A percentile compares a stretch with the other conserved stretches of the same genome.
phyloP scores from a whole-genome alignment of 495 filamentous ascomycete genomes.

The Thozetella sp. region DNA sequence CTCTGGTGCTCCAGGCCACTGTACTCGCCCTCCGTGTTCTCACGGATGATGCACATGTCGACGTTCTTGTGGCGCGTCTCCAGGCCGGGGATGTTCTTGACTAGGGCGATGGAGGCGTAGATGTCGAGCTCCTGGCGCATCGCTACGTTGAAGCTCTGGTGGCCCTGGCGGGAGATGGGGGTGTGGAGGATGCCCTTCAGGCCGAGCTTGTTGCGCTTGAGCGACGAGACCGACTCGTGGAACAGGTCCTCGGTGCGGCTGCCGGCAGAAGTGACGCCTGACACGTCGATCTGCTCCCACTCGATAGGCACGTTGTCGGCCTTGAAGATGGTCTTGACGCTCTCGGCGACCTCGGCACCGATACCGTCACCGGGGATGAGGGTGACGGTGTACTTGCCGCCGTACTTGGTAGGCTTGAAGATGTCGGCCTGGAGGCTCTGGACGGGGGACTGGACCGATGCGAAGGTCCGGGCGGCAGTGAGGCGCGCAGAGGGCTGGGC shows the following conservation, averaged over 20 bases:
- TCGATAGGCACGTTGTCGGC: conserved; percentile 97
- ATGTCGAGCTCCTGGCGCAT: conserved; percentile 99
- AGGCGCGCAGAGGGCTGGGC: conserved; percentile 46
- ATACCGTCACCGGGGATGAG: conserved; percentile 98
- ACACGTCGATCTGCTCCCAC: conserved; percentile 98
- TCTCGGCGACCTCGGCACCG: conserved; percentile 96
- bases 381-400: conserved; percentile 98
- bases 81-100: conserved; percentile 99
- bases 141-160: conserved; percentile 99
- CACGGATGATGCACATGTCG: conserved; percentile 98
- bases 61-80: conserved; percentile 94
- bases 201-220: conserved; percentile 97
- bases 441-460: conserved; percentile 82
- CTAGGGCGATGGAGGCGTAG: conserved; percentile 94
- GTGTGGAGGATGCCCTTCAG: conserved; percentile 98
- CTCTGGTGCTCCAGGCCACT: conserved; percentile 98
- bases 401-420: conserved; percentile 98
- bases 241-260: conserved; percentile 94
- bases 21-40: conserved; percentile 99
- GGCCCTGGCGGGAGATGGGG: conserved; percentile 92
- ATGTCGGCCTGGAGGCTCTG: conserved; percentile 84
- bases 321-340: conserved; percentile 98
- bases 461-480: conserved; percentile 54
- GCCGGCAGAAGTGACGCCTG: conserved; percentile 74
- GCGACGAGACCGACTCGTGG: conserved; percentile 88